These are phyloP conservation scores for Infundibulicybe gibba DNA, from an alignment of 768 basidiomycete species.

Conservation along the genomic window DNA sequence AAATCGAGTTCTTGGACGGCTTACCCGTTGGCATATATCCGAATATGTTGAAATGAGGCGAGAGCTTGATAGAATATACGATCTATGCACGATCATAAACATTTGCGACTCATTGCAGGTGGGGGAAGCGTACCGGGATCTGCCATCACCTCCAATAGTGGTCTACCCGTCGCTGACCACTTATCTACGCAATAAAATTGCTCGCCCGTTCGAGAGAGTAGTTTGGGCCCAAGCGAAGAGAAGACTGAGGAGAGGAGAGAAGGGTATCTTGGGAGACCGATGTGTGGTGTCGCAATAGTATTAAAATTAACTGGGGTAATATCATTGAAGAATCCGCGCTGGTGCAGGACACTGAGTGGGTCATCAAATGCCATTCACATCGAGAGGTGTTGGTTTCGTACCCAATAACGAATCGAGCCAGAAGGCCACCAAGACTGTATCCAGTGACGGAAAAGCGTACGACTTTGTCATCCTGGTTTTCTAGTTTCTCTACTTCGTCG, in stretches of 20 bases:
- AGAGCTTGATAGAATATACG: conserved; percentile 76
- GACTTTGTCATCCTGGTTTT: conserved; percentile 49
- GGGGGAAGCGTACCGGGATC: conserved; percentile 58
- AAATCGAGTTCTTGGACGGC: conserved; percentile 18
- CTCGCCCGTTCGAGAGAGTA: conserved; percentile 74
- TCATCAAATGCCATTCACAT: conserved; percentile 42
- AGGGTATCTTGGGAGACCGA: conserved; percentile 64
- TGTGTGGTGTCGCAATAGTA: conserved; percentile 78
- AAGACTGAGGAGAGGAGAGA: conserved; percentile 51
- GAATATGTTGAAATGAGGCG: conserved; percentile 57
- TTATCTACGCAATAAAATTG: conserved; percentile 71
- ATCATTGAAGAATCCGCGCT: conserved; percentile 63
- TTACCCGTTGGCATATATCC: conserved; percentile 81
- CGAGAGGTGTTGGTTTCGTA: conserved; percentile 49
- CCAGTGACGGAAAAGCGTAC: conserved; percentile 70
- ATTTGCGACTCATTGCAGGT: neutral
- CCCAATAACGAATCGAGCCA: conserved; percentile 7
- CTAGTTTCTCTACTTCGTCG: conserved; percentile 48
- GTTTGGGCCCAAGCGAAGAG: conserved; percentile 55
- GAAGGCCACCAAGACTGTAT: conserved; percentile 74
- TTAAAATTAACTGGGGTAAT: conserved; percentile 75
- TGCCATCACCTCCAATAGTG: conserved; percentile 70
- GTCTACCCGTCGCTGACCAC: conserved; percentile 60
- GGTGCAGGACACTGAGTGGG: conserved; percentile 52
- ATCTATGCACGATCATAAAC: conserved; percentile 34